Conservation (phyloP, 176 grass and related monocot species). For the Carex kokanica region DNA sequence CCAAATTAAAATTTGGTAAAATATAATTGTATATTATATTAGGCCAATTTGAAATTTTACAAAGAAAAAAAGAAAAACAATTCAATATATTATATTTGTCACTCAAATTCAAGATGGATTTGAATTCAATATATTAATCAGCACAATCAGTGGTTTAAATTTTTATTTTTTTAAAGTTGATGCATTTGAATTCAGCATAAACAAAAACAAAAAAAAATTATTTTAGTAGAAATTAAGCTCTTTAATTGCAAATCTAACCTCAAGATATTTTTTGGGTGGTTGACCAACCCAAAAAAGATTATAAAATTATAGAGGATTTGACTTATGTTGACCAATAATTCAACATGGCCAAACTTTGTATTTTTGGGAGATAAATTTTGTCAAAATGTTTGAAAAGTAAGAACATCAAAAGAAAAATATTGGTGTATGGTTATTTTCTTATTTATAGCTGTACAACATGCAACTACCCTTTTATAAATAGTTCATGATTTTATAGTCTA, state of each 20-base stretch:
- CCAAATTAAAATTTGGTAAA: background rate
- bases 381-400: background rate
- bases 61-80: background rate
- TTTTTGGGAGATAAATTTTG: background rate
- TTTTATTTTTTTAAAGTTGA: too few species aligned
- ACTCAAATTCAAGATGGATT: background rate
- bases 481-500: background rate
- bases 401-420: background rate
- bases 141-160: background rate
- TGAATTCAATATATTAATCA: too few species aligned
- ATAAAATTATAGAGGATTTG: background rate
- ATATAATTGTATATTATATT: background rate
- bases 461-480: background rate
- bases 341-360: background rate
- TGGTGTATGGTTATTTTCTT: background rate
- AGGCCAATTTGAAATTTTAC: background rate
- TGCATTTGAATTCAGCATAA: background rate
- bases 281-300: background rate
- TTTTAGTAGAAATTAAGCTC: background rate
- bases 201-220: background rate
- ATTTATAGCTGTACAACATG: background rate
- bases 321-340: background rate
- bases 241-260: background rate
- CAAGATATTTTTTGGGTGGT: background rate
- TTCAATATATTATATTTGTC: background rate